phyloP scores from a whole-genome alignment of 1,139 yeast genomes.

The Sugiyamaella novakii region DNA sequence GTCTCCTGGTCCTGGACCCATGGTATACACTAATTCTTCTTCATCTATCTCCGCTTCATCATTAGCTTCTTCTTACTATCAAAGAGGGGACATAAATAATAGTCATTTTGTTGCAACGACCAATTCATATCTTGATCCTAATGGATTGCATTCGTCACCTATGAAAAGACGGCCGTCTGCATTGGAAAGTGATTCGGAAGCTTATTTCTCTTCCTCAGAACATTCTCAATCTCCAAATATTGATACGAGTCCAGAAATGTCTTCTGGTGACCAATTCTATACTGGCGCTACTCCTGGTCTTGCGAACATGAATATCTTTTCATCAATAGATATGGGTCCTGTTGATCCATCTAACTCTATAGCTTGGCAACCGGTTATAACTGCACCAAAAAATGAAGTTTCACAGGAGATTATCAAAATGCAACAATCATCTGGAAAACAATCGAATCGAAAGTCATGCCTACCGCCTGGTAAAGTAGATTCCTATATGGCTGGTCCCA shows the following conservation, averaged over 20 bases:
- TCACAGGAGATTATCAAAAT: slow-evolving; percentile 40
- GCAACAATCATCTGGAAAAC: slow-evolving; percentile 34
- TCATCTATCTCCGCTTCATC: slow-evolving; percentile 15
- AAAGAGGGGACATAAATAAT: slow-evolving; percentile 15
- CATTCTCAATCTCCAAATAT: slow-evolving; percentile 35
- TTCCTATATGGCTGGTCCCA: slow-evolving; percentile 78
- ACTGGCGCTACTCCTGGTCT: slow-evolving; percentile 31
- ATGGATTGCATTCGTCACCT: slow-evolving; percentile 18
- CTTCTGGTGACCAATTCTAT: slow-evolving; percentile 29
- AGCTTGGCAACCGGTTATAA: slow-evolving; percentile 44
- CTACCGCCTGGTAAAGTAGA: slow-evolving; percentile 91
- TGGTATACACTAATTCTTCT: slow-evolving; percentile 19
- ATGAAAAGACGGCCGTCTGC: slow-evolving; percentile 19
- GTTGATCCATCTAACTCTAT: slow-evolving; percentile 31
- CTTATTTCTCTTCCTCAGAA: slow-evolving; percentile 32
- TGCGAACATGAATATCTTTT: slow-evolving; percentile 29
- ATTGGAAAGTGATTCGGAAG: slow-evolving; percentile 28
- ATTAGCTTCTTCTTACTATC: slow-evolving; percentile 16
- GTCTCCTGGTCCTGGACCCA: slow-evolving; percentile 20
- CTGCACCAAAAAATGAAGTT: slow-evolving; percentile 39
- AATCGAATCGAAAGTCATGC: slow-evolving; percentile 52
- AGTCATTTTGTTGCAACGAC: slow-evolving; percentile 5
- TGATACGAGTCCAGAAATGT: slow-evolving; percentile 33
- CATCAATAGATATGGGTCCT: slow-evolving; percentile 33
- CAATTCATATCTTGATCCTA: slow-evolving; percentile 18